A percentile compares a stretch with the other conserved stretches of the same genome.
phyloP scores from a whole-genome alignment of 305 asterid genomes.

The Lippia alba region DNA sequence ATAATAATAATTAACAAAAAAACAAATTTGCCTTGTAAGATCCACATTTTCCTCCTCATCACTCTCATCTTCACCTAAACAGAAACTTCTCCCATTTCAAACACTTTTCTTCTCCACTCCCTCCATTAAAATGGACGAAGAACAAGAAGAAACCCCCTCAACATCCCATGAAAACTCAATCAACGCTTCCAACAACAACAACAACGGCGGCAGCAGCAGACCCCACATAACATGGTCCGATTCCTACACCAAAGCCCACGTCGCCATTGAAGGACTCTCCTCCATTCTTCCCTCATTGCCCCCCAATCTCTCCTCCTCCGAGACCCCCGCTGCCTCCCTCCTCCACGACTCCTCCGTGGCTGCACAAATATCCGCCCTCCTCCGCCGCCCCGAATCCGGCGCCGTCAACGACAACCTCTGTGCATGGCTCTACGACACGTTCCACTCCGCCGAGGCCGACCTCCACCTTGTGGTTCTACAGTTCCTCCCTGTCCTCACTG shows the following conservation, averaged over 20 bases:
- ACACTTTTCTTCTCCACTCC: not conserved
- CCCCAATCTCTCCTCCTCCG: slow-evolving; percentile 55
- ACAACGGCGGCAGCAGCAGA: slow-evolving; percentile 26
- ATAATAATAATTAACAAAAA: no score
- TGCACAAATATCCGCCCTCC: slow-evolving; percentile 54
- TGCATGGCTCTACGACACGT: slow-evolving; percentile 96
- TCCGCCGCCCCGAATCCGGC: slow-evolving; percentile 80
- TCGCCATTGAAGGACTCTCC: slow-evolving; percentile 62
- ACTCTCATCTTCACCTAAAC: slow-evolving; percentile 33
- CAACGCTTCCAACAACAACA: not conserved
- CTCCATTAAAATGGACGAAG: slow-evolving; percentile 27
- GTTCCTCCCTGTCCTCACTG: slow-evolving; percentile 75
- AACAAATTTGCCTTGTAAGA: slow-evolving; percentile 25
- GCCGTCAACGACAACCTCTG: slow-evolving; percentile 77
- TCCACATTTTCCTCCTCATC: slow-evolving; percentile 58
- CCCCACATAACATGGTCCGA: slow-evolving; percentile 72
- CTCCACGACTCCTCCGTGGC: slow-evolving; percentile 67
- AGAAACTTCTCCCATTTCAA: not conserved
- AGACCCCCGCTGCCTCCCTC: slow-evolving; percentile 66
- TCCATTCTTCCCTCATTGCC: slow-evolving; percentile 66
- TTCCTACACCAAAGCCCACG: slow-evolving; percentile 62
- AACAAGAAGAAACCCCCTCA: not conserved
- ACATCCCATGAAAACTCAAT: slow-evolving; percentile 34
- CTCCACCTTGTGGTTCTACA: slow-evolving; percentile 88
- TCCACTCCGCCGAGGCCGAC: slow-evolving; percentile 71